phyloP scores from a whole-genome alignment of 805 yeast genomes.

The Candida methanosorbosa region DNA sequence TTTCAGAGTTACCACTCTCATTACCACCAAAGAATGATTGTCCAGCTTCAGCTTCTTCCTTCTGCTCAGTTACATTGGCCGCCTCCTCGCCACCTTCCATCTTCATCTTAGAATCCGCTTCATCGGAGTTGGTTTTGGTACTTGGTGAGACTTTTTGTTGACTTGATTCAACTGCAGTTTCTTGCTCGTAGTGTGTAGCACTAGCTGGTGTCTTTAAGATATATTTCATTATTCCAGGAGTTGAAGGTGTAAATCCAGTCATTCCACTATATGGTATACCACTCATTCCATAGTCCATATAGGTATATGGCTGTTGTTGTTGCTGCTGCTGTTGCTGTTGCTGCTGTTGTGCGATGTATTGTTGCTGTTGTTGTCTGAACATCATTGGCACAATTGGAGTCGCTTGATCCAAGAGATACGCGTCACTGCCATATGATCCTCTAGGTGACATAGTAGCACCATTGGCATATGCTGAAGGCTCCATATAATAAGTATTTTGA shows the following conservation, averaged over 20 bases:
- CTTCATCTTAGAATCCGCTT: too few species aligned
- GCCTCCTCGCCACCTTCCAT: neutral
- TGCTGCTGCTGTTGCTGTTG: slow-evolving; percentile 7
- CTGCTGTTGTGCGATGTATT: slow-evolving; percentile 2
- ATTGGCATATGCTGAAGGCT: slow-evolving; percentile 11
- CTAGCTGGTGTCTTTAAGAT: too few species aligned
- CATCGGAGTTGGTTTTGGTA: too few species aligned
- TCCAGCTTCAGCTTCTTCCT: neutral
- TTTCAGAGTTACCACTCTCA: neutral
- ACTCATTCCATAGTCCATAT: too few species aligned
- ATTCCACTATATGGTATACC: too few species aligned
- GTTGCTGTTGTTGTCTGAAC: slow-evolving; percentile 8
- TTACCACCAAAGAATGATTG: too few species aligned
- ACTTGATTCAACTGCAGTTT: too few species aligned
- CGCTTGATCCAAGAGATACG: slow-evolving; percentile 18
- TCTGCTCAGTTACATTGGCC: neutral
- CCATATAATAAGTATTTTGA: slow-evolving; percentile 15
- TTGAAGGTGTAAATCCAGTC: too few species aligned
- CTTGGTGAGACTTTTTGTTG: neutral
- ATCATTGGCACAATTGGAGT: slow-evolving; percentile 21
- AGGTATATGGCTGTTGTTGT: too few species aligned
- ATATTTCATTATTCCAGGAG: too few species aligned
- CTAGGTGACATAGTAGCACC: neutral
- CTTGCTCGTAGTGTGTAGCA: too few species aligned
- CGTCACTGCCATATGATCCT: slow-evolving; percentile 8